Base-by-base conservation (phyloP, 1,284 basidiomycete species). In the Clitocybe nebularis region DNA sequence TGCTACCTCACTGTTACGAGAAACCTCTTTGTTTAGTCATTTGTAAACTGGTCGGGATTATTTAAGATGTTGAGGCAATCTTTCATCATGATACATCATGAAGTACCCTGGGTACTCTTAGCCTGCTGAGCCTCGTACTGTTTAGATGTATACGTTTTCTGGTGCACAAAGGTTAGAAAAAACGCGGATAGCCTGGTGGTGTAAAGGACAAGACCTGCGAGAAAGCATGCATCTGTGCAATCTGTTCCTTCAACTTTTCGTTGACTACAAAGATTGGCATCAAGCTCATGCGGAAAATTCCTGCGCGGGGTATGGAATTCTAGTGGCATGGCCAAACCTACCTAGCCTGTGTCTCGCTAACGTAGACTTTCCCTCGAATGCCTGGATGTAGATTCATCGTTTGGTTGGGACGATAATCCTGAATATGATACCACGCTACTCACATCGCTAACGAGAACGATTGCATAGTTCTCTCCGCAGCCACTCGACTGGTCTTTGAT, bases 211-310 rank as follows among this genome's bases (percentile, higher is more conserved):
- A n/a, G 49, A 87, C 88, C 79, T 90, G 87, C 6, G 87, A 88
- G 61, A 90, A 90, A 3, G 87, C 88, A 54, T 90, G 87, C 75
- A 90, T 82, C 47, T 83, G 74, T 0, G 82, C 68, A 44, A 90
- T 89, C 53, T 89, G 71, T 5, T 66, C 64, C 63, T 85, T 89
- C 56, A 90, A 58, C 9, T 81, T 53, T 22, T 87, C 81, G 55
- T 90, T 89, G 43, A 90, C 87, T 89, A 43, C 32, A 2, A 39
- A 38, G 9, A 13, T 39, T 47, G 7, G 24, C n/a, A 30, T 14
- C 6, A 5, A 6, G 13, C 14, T 13, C 5, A 41, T 19, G 29
- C 20, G 4, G 19, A 36, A 13, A 14, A 22, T 7, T 25, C 9
- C n/a, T n/a, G n/a, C n/a, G n/a, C n/a, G 13, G 13, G 14, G 16